These are phyloP conservation scores for Eimeria necatrix DNA, from an alignment of 169 alveolate species.

Conservation along the genomic window DNA sequence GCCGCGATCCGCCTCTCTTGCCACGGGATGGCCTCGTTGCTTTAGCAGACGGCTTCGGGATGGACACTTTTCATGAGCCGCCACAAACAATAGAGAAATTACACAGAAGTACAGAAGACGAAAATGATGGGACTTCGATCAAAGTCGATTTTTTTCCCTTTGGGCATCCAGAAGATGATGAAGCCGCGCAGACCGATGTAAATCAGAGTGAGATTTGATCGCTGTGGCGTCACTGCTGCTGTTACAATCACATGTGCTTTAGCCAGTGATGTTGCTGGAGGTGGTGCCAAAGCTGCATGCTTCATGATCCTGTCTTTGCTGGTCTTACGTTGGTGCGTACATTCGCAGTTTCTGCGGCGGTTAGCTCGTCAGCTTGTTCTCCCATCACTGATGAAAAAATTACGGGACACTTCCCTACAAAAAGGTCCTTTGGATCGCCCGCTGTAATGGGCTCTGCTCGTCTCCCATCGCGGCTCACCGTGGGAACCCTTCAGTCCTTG, in stretches of 20 bases:
- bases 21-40: background rate
- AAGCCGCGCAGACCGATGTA: background rate
- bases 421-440: background rate
- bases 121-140: background rate
- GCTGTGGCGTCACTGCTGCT: background rate
- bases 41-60: background rate
- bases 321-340: no score
- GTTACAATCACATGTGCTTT: background rate
- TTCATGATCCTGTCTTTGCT: background rate
- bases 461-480: background rate
- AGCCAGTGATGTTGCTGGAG: constrained; percentile 28
- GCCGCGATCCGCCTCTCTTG: background rate
- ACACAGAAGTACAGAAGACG: background rate
- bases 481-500: background rate
- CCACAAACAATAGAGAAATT: background rate
- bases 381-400: background rate
- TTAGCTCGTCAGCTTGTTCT: background rate
- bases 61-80: constrained; percentile 5
- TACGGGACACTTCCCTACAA: background rate
- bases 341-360: background rate
- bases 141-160: constrained; percentile 56
- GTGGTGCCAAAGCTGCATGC: background rate
- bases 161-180: background rate
- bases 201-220: background rate
- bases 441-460: background rate